Conservation (phyloP, 345 rosid genomes). For the Acer campestre region DNA sequence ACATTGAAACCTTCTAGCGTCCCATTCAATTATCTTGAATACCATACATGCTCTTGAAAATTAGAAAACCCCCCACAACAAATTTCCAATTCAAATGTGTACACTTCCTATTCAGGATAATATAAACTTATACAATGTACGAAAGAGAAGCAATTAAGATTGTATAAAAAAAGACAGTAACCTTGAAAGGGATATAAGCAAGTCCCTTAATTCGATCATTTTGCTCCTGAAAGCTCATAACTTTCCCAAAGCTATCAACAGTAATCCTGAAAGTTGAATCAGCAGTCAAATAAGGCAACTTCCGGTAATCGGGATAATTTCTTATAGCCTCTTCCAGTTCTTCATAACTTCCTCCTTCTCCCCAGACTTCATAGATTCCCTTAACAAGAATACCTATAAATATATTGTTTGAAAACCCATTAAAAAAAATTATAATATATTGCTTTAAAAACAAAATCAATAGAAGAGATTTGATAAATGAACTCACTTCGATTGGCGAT, state of each 20-base stretch:
- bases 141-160: no score
- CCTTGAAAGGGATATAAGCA: conserved; percentile 83
- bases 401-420: neutral
- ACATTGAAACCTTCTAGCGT: no score
- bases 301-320: conserved; percentile 70
- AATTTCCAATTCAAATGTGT: no score
- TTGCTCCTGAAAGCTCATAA: conserved; percentile 70
- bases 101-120: no score
- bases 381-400: conserved; percentile 78
- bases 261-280: conserved; percentile 68
- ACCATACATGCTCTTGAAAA: neutral
- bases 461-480: neutral
- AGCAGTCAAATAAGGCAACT: conserved; percentile 62
- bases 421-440: no score
- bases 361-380: conserved; percentile 98
- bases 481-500: conserved; percentile 70
- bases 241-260: conserved; percentile 87
- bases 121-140: no score
- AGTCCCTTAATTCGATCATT: conserved; percentile 65
- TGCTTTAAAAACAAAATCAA: neutral
- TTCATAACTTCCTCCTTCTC: conserved; percentile 77
- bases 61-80: neutral
- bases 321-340: conserved; percentile 67
- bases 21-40: neutral
- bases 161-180: conserved; percentile 16